Percentiles rank a stretch among this genome's conserved stretches.
Conservation (phyloP, 805 yeast genomes). For the Myxozyma geophila region DNA sequence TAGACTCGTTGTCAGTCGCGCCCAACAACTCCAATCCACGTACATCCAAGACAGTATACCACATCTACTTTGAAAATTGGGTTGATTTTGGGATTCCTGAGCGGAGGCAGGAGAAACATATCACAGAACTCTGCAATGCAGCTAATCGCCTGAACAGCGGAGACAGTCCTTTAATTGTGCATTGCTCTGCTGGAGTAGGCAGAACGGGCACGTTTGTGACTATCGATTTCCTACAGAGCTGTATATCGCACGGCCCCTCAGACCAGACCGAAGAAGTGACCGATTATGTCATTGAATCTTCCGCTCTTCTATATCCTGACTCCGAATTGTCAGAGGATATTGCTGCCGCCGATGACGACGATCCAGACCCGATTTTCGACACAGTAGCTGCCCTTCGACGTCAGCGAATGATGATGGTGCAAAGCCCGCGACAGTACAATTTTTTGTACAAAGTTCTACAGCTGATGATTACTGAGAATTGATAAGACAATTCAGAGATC, state of each 20-base stretch:
- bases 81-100: slow-evolving; percentile 72
- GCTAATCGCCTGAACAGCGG: slow-evolving; percentile 50
- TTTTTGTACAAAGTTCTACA: slow-evolving; percentile 44
- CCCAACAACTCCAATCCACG: not conserved
- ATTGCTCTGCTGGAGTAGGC: slow-evolving; percentile 98
- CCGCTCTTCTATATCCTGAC: not conserved
- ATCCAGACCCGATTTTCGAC: slow-evolving; percentile 40
- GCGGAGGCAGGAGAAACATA: slow-evolving; percentile 55
- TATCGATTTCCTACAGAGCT: slow-evolving; percentile 55
- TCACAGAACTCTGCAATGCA: slow-evolving; percentile 57
- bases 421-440: slow-evolving; percentile 46
- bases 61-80: slow-evolving; percentile 82
- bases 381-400: slow-evolving; percentile 46
- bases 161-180: slow-evolving; percentile 69
- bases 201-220: slow-evolving; percentile 89
- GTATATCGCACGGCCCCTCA: slow-evolving; percentile 9
- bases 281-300: not conserved
- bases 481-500: too few relatives aligned
- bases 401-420: slow-evolving; percentile 52
- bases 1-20: slow-evolving; percentile 29
- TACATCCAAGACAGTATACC: slow-evolving; percentile 48
- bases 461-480: not conserved
- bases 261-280: not conserved
- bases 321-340: not conserved
- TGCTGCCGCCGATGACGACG: not conserved